These are phyloP conservation scores for Candida dubliniensis DNA, from an alignment of 1,139 yeast genomes.

Conservation along the genomic window DNA sequence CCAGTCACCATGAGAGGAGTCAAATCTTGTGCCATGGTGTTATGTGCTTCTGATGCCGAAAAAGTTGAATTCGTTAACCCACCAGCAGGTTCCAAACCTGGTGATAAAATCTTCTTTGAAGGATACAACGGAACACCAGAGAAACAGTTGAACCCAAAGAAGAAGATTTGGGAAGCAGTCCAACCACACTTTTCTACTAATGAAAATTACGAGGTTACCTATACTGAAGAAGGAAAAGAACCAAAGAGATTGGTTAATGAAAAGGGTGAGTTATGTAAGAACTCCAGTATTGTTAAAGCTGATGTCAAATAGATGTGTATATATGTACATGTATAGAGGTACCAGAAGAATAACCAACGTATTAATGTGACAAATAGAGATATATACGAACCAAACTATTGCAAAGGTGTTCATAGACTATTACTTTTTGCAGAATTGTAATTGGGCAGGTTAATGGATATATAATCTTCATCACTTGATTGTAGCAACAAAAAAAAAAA, in stretches of 20 bases:
- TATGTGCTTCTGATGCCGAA: conserved; percentile 78
- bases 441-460: not conserved
- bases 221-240: conserved; percentile 77
- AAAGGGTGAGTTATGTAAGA: conserved; percentile 72
- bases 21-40: conserved; percentile 93
- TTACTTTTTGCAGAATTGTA: not conserved
- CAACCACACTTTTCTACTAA: conserved; percentile 89
- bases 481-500: not conserved
- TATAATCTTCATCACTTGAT: no score
- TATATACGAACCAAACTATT: not conserved
- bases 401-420: no score
- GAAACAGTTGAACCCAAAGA: conserved; percentile 93
- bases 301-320: conserved; percentile 56
- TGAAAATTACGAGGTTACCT: conserved; percentile 74
- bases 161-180: conserved; percentile 94
- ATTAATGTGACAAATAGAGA: not conserved
- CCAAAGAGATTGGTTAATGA: conserved; percentile 76
- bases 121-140: conserved; percentile 87
- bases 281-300: conserved; percentile 65
- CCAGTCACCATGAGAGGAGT: conserved; percentile 79
- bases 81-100: conserved; percentile 91
- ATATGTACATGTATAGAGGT: not conserved
- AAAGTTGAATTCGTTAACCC: conserved; percentile 91
- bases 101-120: conserved; percentile 95
- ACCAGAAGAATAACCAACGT: not conserved